phyloP scores from a whole-genome alignment of 2,329 filamentous ascomycete genomes.

The Aspergillus viridinutans region DNA sequence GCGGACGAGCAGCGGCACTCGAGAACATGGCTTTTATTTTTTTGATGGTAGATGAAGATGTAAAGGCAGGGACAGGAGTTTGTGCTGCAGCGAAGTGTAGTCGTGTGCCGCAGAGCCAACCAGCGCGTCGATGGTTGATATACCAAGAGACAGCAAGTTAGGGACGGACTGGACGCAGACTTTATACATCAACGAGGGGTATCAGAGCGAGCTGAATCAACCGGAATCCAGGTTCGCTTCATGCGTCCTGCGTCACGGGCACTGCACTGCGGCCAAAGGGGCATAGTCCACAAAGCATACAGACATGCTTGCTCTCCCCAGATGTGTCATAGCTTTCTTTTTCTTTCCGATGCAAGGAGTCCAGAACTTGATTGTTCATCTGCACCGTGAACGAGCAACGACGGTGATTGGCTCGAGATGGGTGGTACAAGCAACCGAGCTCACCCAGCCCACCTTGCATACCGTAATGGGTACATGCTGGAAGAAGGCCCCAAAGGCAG shows the following conservation, averaged over 20 bases:
- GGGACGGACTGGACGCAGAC: background rate
- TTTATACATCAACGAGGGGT: background rate
- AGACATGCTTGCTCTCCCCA: slow-evolving; percentile 13
- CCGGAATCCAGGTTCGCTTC: slow-evolving; percentile 1
- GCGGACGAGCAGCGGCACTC: slow-evolving; percentile 23
- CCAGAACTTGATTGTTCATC: background rate
- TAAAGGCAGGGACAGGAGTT: background rate
- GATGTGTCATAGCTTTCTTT: slow-evolving; percentile 25
- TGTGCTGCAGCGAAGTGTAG: background rate
- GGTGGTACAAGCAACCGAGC: background rate
- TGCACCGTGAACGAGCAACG: background rate
- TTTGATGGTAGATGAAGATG: background rate
- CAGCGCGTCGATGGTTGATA: too few relatives aligned
- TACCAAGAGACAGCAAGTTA: background rate
- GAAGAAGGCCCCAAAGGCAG: background rate
- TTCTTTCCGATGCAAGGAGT: background rate
- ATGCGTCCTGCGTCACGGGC: background rate
- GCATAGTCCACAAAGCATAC: background rate
- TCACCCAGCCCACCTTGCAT: background rate
- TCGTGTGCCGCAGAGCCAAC: background rate
- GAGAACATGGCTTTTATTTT: slow-evolving; percentile 17
- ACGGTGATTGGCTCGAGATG: background rate
- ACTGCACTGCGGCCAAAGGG: background rate
- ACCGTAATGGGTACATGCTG: background rate
- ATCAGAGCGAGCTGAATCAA: background rate